Evolutionary conservation across 257 asterid genomes (phyloP).

Genomic region (Orobanche coerulescens): DNA sequence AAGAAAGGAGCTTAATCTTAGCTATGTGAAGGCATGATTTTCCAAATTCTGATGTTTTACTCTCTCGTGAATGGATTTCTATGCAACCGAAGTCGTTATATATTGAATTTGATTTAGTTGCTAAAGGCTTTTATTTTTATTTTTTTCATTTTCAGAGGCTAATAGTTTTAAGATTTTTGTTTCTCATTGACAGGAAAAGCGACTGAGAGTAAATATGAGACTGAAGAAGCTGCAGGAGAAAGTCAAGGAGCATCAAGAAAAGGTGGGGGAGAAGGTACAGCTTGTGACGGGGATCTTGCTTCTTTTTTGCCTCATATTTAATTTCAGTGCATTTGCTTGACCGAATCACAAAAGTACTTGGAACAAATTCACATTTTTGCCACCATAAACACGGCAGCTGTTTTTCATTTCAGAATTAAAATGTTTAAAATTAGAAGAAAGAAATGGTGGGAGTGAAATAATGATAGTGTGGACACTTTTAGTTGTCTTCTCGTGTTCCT

Average conservation of each 20-base stretch:
- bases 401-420: background rate
- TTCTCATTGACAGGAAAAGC: slow-evolving; percentile 45
- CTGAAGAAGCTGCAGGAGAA: slow-evolving; percentile 64
- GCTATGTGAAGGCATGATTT: slow-evolving; percentile 55
- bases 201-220: slow-evolving; percentile 62
- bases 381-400: background rate
- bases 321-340: background rate
- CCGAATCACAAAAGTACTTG: background rate
- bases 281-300: slow-evolving; percentile 4
- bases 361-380: background rate
- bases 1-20: slow-evolving; percentile 62
- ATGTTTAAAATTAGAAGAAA: background rate
- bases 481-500: background rate
- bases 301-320: background rate
- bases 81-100: background rate
- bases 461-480: background rate
- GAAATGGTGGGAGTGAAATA: background rate
- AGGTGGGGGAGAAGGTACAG: slow-evolving; percentile 68
- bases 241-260: slow-evolving; percentile 73
- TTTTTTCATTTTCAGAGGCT: background rate
- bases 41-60: background rate
- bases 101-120: background rate
- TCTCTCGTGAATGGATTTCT: slow-evolving; percentile 6
- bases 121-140: background rate
- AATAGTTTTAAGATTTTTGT: slow-evolving; percentile 15